phyloP scores from a whole-genome alignment of 2,329 filamentous ascomycete species.

The Conoideocrella luteorostrata region DNA sequence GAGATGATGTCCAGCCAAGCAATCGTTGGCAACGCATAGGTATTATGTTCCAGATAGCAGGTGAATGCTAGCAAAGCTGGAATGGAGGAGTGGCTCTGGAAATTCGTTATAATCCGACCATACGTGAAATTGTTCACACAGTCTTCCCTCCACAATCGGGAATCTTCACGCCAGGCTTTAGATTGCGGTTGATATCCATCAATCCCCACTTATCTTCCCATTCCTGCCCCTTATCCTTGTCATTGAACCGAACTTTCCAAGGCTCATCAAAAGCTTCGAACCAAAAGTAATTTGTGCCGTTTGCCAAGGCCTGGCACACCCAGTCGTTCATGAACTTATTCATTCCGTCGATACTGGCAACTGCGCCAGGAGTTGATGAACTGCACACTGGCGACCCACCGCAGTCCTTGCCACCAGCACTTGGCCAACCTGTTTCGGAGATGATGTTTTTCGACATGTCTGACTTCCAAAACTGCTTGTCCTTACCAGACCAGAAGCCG shows the following conservation, averaged over 20 bases:
- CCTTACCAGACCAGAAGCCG: constrained; percentile 69
- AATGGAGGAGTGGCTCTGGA: no score
- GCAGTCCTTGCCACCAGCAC: constrained; percentile 72
- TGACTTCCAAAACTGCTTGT: constrained; percentile 57
- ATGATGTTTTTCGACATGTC: constrained; percentile 68
- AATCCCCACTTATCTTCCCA: constrained; percentile 98
- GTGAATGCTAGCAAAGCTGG: no score
- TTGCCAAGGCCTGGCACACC: constrained; percentile 73
- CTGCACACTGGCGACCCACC: constrained; percentile 49
- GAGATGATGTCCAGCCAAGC: no score
- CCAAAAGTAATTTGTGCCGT: constrained; percentile 93
- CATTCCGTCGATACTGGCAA: constrained; percentile 73
- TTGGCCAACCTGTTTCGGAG: constrained; percentile 88
- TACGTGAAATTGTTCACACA: constrained; percentile 23
- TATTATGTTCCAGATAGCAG: no score
- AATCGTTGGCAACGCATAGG: no score
- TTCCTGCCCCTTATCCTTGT: constrained; percentile 53
- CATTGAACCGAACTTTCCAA: constrained; percentile 79
- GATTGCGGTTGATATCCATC: constrained; percentile 74
- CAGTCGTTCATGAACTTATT: constrained; percentile 83
- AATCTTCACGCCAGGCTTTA: constrained; percentile 80
- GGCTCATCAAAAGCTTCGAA: constrained; percentile 96
- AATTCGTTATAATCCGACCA: background rate
- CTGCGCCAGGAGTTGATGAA: constrained; percentile 48
- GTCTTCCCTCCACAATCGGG: constrained; percentile 79